A percentile compares a stretch with the other conserved stretches of the same genome.
Conservation (phyloP, 768 basidiomycete species). For the Psilocybe subaeruginosa region DNA sequence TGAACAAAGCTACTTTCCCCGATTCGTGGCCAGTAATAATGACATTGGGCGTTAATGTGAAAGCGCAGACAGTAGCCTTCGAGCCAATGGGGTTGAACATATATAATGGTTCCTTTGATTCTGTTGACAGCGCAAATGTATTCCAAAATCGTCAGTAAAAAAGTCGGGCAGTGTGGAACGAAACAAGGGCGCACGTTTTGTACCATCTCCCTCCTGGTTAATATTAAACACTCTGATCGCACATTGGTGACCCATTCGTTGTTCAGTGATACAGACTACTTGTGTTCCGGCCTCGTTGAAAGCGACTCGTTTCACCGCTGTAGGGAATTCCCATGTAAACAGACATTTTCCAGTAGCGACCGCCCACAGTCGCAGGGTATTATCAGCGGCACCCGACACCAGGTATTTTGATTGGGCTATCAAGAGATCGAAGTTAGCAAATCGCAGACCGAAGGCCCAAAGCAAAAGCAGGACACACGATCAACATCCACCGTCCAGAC, state of each 20-base stretch:
- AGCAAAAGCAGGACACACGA: constrained; percentile 55
- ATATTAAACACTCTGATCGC: constrained; percentile 90
- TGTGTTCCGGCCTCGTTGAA: constrained; percentile 86
- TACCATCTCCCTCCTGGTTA: constrained; percentile 81
- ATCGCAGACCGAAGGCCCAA: neutral
- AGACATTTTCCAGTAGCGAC: constrained; percentile 91
- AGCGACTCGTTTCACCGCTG: constrained; percentile 93
- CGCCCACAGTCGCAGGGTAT: constrained; percentile 88
- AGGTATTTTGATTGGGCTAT: constrained; percentile 82
- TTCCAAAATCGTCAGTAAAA: neutral
- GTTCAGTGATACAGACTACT: constrained; percentile 94
- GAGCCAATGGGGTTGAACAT: constrained; percentile 90
- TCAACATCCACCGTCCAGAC: constrained; percentile 98
- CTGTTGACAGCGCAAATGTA: constrained; percentile 39
- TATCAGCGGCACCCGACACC: constrained; percentile 93
- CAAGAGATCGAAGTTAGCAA: neutral
- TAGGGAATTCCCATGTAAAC: constrained; percentile 96
- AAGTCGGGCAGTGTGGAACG: neutral
- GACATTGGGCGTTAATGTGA: constrained; percentile 74
- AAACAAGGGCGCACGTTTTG: constrained; percentile 55
- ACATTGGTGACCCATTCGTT: constrained; percentile 92
- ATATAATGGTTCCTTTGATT: constrained; percentile 71
- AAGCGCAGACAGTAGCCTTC: constrained; percentile 96
- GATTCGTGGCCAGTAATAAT: constrained; percentile 97
- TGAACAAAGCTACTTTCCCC: constrained; percentile 92